Evolutionary conservation across 108 stramenopile species (phyloP).

Genomic region (Stephanodiscus minutulus): DNA sequence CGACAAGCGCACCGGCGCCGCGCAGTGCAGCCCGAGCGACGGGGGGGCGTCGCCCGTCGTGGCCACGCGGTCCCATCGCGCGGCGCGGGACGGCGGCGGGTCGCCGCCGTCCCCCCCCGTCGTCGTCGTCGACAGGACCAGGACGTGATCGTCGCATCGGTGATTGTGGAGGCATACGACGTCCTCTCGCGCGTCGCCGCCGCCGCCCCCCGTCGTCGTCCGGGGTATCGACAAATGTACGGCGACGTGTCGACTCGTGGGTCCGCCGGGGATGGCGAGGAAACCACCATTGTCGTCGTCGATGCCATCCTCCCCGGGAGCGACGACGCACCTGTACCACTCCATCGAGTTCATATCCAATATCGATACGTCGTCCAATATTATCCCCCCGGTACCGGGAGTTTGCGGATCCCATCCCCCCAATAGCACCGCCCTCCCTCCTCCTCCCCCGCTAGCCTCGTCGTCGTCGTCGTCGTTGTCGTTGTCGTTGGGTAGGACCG

Average conservation of each 20-base stretch:
- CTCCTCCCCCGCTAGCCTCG: not conserved
- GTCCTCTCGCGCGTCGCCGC: not conserved
- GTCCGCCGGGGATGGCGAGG: constrained; percentile 53
- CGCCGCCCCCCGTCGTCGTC: constrained; percentile 6
- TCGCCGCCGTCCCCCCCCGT: not conserved
- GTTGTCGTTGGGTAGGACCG: constrained; percentile 13
- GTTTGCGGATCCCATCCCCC: constrained; percentile 81
- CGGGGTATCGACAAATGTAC: constrained; percentile 32
- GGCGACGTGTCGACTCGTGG: constrained; percentile 73
- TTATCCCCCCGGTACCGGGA: constrained; percentile 64
- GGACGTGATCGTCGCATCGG: constrained; percentile 68
- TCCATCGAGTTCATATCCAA: constrained; percentile 25
- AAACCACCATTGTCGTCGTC: constrained; percentile 12
- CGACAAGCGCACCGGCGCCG: constrained; percentile 25
- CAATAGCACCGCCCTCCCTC: constrained; percentile 41
- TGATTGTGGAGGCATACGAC: constrained; percentile 69
- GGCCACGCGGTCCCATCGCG: constrained; percentile 37
- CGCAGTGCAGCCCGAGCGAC: constrained; percentile 68
- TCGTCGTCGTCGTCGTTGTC: not conserved
- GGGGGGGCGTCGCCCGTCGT: constrained; percentile 56
- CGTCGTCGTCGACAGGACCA: constrained; percentile 36
- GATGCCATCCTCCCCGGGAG: too few species aligned
- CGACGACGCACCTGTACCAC: constrained; percentile 24
- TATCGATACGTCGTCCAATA: constrained; percentile 55
- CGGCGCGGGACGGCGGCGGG: constrained; percentile 1